Percentiles rank a stretch among this genome's conserved stretches.
phyloP scores from a whole-genome alignment of 2,329 filamentous ascomycete species.

The Colletotrichum sojae region DNA sequence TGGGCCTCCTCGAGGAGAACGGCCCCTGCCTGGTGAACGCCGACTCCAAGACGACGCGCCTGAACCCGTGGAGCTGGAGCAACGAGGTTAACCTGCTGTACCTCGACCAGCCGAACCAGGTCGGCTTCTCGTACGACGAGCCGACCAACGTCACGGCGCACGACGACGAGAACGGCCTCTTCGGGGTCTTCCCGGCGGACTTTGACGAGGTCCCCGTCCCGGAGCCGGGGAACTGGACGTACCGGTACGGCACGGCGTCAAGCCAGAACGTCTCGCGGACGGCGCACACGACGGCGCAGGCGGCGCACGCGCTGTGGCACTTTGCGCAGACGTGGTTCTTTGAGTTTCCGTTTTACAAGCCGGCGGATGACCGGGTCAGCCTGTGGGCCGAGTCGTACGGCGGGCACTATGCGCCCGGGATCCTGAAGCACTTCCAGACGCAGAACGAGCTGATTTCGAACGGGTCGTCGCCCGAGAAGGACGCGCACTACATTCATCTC shows the following conservation, averaged over 20 bases:
- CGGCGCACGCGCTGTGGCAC: conserved; percentile 63
- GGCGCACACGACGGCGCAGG: conserved; percentile 58
- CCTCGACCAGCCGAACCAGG: conserved; percentile 70
- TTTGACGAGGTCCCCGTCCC: conserved; percentile 54
- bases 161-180: conserved; percentile 40
- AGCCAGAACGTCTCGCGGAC: conserved; percentile 49
- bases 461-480: conserved; percentile 65
- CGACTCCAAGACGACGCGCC: conserved; percentile 59
- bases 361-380: conserved; percentile 66
- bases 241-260: conserved; percentile 51
- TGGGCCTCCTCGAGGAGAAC: conserved; percentile 62
- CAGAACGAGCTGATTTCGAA: conserved; percentile 72
- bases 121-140: conserved; percentile 73
- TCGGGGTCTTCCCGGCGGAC: conserved; percentile 44
- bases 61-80: conserved; percentile 71
- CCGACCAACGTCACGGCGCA: conserved; percentile 68
- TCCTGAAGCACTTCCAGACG: conserved; percentile 70
- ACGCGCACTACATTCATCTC: conserved; percentile 63
- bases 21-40: conserved; percentile 59
- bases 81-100: conserved; percentile 64
- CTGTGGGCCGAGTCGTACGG: conserved; percentile 71
- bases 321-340: conserved; percentile 73
- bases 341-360: conserved; percentile 69
- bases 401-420: conserved; percentile 62
- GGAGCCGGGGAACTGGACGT: conserved; percentile 53